Conservation (phyloP, 1,284 basidiomycete species). For the Lentinula novae-zelandiae region DNA sequence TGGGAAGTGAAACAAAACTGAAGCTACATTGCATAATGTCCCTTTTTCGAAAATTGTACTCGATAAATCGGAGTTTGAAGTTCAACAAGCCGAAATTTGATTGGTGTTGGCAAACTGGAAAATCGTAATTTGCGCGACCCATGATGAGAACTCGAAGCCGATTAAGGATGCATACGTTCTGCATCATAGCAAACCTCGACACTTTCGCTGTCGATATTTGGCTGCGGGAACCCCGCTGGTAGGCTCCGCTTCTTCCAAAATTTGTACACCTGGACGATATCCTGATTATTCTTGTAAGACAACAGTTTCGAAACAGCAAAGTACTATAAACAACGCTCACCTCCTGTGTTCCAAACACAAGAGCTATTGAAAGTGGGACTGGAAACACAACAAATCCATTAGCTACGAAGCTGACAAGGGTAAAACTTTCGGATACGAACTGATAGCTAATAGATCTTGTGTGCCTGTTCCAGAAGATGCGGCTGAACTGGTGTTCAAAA, state of each 20-base stretch:
- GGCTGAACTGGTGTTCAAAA: not conserved
- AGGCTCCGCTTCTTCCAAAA: constrained; percentile 3
- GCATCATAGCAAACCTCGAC: too few species aligned
- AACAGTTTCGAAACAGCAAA: not conserved
- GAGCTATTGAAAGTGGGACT: constrained; percentile 5
- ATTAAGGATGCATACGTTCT: too few species aligned
- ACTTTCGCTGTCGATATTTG: too few species aligned
- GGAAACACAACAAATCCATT: not conserved
- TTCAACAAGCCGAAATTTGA: too few species aligned
- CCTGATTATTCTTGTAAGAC: not conserved
- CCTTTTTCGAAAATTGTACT: too few species aligned
- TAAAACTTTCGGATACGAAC: not conserved
- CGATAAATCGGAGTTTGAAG: too few species aligned
- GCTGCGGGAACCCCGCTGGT: not conserved
- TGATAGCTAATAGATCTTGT: not conserved
- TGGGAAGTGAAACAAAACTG: too few species aligned
- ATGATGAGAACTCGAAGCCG: too few species aligned
- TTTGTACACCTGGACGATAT: not conserved
- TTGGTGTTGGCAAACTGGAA: too few species aligned
- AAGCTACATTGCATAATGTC: too few species aligned
- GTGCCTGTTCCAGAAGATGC: not conserved
- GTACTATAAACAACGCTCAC: not conserved
- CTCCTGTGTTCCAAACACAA: constrained; percentile 9
- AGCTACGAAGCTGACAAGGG: not conserved
- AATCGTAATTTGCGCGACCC: too few species aligned